Conservation (phyloP, 2,329 filamentous ascomycete genomes). For the Stachybotrys chartarum region DNA sequence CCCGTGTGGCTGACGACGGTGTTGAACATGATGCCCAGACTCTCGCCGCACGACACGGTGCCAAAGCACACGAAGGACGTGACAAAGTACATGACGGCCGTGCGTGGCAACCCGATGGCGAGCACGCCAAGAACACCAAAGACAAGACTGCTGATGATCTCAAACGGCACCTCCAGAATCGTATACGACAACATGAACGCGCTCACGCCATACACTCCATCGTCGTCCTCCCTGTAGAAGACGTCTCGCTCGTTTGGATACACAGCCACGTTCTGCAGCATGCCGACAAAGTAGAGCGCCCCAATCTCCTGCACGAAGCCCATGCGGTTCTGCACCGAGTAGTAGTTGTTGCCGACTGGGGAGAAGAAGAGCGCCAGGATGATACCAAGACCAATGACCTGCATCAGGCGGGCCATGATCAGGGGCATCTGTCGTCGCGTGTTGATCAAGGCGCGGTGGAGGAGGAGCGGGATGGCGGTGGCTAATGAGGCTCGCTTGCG, state of each 20-base stretch:
- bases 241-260: conserved; percentile 68
- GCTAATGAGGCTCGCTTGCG: conserved; percentile 55
- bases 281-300: conserved; percentile 67
- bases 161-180: conserved; percentile 63
- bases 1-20: conserved; percentile 67
- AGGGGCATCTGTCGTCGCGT: conserved; percentile 58
- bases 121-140: conserved; percentile 59
- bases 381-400: conserved; percentile 56
- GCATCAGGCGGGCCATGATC: conserved; percentile 58
- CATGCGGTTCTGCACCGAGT: conserved; percentile 63
- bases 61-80: conserved; percentile 63
- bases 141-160: conserved; percentile 56
- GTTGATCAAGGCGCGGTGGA: conserved; percentile 63
- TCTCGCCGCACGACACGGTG: conserved; percentile 68
- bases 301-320: conserved; percentile 68
- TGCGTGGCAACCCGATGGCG: conserved; percentile 58
- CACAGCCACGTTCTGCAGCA: conserved; percentile 72
- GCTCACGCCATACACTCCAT: conserved; percentile 63
- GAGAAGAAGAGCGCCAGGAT: conserved; percentile 65
- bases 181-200: conserved; percentile 67
- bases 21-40: conserved; percentile 73
- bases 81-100: conserved; percentile 59
- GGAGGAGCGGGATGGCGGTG: conserved; percentile 58
- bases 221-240: conserved; percentile 70
- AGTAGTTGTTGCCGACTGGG: conserved; percentile 62